phyloP scores from a whole-genome alignment of 2,329 filamentous ascomycete genomes.

The Pyrenochaeta sp. region DNA sequence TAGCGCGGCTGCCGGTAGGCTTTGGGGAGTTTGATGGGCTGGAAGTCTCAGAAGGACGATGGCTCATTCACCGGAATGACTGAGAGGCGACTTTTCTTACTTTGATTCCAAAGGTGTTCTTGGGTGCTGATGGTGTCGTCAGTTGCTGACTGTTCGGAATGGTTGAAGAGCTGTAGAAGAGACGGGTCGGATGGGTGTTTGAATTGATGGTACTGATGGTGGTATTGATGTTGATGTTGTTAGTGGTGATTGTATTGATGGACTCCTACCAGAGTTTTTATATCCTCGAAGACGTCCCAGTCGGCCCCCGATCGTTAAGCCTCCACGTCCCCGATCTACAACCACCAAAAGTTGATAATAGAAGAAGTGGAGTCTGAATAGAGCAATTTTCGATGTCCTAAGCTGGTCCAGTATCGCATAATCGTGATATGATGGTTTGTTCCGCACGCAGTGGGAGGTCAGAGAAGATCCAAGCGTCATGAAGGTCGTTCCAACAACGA shows the following conservation, averaged over 20 bases:
- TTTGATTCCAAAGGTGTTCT: neutral
- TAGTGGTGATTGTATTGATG: conserved; percentile 15
- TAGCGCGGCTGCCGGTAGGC: conserved; percentile 11
- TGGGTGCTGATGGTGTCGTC: conserved; percentile 7
- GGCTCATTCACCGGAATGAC: conserved; percentile 31
- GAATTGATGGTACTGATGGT: conserved; percentile 16
- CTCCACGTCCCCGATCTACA: conserved; percentile 16
- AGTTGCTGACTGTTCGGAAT: conserved; percentile 5
- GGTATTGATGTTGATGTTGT: conserved; percentile 12
- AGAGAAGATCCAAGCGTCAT: conserved; percentile 19
- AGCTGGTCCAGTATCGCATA: conserved; percentile 36
- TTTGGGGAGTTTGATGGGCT: conserved; percentile 37
- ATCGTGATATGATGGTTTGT: conserved; percentile 31
- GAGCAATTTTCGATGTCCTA: conserved; percentile 30
- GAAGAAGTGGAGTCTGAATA: conserved; percentile 27
- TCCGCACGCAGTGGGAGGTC: conserved; percentile 28
- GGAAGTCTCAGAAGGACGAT: conserved; percentile 22
- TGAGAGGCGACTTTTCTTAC: conserved; percentile 7
- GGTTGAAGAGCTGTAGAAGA: neutral
- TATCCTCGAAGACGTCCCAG: conserved; percentile 22
- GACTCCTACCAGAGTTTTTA: conserved; percentile 29
- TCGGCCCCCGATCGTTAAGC: conserved; percentile 19
- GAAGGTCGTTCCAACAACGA: conserved; percentile 14
- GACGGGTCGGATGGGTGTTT: conserved; percentile 7
- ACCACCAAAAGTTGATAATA: conserved; percentile 34